phyloP scores from a whole-genome alignment of 1,284 basidiomycete species.

The Rhodotorula sp. region DNA sequence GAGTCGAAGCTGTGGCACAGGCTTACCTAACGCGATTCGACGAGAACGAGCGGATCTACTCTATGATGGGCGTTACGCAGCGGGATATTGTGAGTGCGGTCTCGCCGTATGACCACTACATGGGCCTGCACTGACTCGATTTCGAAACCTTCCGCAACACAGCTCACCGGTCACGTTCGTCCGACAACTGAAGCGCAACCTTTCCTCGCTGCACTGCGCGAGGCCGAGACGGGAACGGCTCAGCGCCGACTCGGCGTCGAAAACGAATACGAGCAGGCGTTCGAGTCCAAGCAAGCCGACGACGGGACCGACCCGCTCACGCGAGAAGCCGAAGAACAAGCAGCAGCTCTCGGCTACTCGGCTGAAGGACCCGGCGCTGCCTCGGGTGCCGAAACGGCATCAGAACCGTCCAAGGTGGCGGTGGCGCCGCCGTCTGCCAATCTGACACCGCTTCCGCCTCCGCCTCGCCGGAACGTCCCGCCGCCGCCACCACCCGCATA shows the following conservation, averaged over 20 bases:
- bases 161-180: slow-evolving; percentile 49
- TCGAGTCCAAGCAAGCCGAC: slow-evolving; percentile 21
- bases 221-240: slow-evolving; percentile 55
- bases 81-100: slow-evolving; percentile 49
- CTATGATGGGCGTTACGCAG: slow-evolving; percentile 48
- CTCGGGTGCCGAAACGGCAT: not conserved
- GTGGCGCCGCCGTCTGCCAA: not conserved
- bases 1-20: slow-evolving; percentile 53
- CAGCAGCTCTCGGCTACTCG: not conserved
- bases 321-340: not conserved
- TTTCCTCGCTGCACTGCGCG: slow-evolving; percentile 52
- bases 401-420: not conserved
- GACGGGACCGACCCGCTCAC: not conserved
- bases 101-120: too few species aligned
- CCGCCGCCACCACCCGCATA: not conserved
- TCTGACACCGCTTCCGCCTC: not conserved
- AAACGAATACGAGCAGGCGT: slow-evolving; percentile 28
- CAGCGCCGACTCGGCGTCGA: slow-evolving; percentile 49
- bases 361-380: not conserved
- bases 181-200: slow-evolving; percentile 51
- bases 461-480: not conserved
- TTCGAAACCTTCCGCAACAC: not conserved
- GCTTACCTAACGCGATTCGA: slow-evolving; percentile 49
- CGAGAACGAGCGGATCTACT: slow-evolving; percentile 41
- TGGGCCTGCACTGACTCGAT: not conserved